Conservation (phyloP, 1,284 basidiomycete species). For the Ceratobasidium sp. region DNA sequence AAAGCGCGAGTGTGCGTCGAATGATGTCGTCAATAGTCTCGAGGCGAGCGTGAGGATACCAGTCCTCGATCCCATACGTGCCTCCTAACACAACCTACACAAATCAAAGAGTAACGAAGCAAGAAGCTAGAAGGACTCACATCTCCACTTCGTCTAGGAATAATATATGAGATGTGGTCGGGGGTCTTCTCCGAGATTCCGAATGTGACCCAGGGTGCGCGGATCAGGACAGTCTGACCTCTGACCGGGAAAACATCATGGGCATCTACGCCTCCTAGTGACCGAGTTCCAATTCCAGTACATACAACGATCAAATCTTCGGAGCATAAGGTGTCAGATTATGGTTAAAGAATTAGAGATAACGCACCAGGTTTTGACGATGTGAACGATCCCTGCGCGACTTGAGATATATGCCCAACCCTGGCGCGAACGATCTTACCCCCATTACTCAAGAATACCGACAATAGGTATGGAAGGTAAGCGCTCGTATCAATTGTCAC, state of each 20-base stretch:
- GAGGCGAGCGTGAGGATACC: slow-evolving; percentile 72
- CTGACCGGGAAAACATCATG: slow-evolving; percentile 66
- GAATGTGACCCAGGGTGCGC: slow-evolving; percentile 70
- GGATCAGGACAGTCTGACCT: slow-evolving; percentile 68
- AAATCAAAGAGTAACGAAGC: slow-evolving; percentile 1
- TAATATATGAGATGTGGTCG: slow-evolving; percentile 74
- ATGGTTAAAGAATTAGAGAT: not conserved
- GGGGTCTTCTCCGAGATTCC: slow-evolving; percentile 64
- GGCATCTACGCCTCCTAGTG: slow-evolving; percentile 66
- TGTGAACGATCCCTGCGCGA: slow-evolving; percentile 6
- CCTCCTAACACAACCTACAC: slow-evolving; percentile 76
- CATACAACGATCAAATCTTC: slow-evolving; percentile 77
- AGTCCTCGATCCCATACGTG: slow-evolving; percentile 73
- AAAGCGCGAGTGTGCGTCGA: slow-evolving; percentile 68
- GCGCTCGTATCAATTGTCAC: slow-evolving; percentile 76
- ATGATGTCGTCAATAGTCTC: slow-evolving; percentile 75
- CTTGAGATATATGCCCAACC: slow-evolving; percentile 9
- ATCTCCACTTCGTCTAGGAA: slow-evolving; percentile 76
- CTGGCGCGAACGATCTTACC: slow-evolving; percentile 61
- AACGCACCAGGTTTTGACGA: not conserved
- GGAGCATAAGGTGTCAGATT: not conserved
- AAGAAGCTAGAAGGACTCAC: slow-evolving; percentile 60
- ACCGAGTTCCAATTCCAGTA: slow-evolving; percentile 68
- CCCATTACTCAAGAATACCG: slow-evolving; percentile 72
- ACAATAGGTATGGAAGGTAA: slow-evolving; percentile 77